Percentiles rank a stretch among this genome's conserved stretches.
phyloP scores from a whole-genome alignment of 345 rosid species.

The Isatis tinctoria region DNA sequence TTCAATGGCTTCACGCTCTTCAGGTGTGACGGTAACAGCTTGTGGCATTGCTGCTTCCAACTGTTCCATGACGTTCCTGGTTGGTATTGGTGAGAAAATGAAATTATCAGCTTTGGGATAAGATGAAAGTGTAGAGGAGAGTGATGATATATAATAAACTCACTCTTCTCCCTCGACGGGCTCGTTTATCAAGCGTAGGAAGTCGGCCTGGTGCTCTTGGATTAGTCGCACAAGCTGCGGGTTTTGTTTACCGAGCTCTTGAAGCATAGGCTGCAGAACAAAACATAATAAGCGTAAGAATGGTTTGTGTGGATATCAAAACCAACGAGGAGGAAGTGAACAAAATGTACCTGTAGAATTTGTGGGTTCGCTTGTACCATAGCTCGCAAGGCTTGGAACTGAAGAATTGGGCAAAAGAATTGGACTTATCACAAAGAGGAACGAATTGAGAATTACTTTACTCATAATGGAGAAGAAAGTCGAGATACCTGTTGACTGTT shows the following conservation, averaged over 20 bases:
- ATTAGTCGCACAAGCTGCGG: constrained; percentile 80
- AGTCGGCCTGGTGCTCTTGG: constrained; percentile 91
- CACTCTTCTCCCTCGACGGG: constrained; percentile 92
- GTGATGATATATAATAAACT: constrained; percentile 25
- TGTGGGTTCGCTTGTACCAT: constrained; percentile 92
- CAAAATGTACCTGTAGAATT: constrained; percentile 56
- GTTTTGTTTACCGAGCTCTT: constrained; percentile 90
- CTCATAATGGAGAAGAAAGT: not conserved
- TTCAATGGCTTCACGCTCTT: constrained; percentile 93
- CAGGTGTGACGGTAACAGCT: constrained; percentile 79
- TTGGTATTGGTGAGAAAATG: not conserved
- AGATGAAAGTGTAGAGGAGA: not conserved
- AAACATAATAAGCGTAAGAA: not conserved
- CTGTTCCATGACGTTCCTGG: constrained; percentile 65
- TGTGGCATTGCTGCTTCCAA: constrained; percentile 86
- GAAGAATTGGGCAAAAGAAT: not conserved
- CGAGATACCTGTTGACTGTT: constrained; percentile 84
- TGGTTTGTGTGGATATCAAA: not conserved
- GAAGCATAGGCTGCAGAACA: constrained; percentile 83
- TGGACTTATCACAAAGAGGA: not conserved
- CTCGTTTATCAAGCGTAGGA: constrained; percentile 82
- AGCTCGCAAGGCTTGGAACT: constrained; percentile 86
- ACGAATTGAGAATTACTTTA: not conserved
- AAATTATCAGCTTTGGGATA: not conserved
- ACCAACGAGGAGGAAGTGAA: not conserved